phyloP scores from a whole-genome alignment of 257 asterid species.

The Ocimum tenuiflorum region DNA sequence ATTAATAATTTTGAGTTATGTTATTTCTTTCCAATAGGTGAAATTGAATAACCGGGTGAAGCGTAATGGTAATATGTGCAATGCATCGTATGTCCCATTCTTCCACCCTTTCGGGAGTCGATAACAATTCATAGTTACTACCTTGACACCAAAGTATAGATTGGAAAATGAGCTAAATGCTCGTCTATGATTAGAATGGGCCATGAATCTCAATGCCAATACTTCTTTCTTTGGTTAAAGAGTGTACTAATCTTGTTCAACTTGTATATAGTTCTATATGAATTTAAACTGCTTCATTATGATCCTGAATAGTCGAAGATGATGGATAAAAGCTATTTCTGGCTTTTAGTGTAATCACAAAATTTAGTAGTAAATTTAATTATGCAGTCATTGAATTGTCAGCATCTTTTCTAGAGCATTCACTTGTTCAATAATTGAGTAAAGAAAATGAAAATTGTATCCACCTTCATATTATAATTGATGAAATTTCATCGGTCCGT shows the following conservation, averaged over 20 bases:
- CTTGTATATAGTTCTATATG: background rate
- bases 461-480: background rate
- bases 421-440: background rate
- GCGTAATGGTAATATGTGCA: too few relatives aligned
- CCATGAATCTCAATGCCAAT: too few relatives aligned
- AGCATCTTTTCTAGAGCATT: background rate
- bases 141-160: too few relatives aligned
- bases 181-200: background rate
- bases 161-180: background rate
- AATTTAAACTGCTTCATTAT: background rate
- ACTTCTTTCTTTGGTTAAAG: background rate
- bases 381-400: background rate
- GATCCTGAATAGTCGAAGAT: background rate
- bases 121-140: too few relatives aligned
- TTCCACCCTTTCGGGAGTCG: too few relatives aligned
- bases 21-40: too few relatives aligned
- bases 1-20: too few relatives aligned
- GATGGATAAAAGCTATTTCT: background rate
- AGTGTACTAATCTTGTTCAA: background rate
- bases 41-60: too few relatives aligned
- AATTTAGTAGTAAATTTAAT: background rate
- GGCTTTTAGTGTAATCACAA: background rate
- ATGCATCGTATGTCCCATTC: too few relatives aligned
- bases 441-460: background rate
- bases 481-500: background rate